These are phyloP conservation scores for Gossypium australe DNA, from an alignment of 345 rosid species.

Conservation along the genomic window DNA sequence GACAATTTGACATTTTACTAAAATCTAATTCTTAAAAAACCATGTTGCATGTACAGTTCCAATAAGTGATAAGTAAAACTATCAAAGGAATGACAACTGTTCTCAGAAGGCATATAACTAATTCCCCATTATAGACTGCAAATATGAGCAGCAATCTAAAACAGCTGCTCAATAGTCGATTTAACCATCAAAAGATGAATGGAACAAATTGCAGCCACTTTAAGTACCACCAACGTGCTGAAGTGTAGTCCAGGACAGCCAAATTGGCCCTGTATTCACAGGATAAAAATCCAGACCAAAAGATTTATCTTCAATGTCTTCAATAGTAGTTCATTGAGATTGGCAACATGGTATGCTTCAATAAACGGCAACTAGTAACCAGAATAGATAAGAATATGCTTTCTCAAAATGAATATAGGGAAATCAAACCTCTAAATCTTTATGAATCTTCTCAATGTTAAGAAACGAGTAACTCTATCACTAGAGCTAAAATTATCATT, in stretches of 20 bases:
- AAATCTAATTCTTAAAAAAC: background rate
- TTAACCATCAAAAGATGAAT: background rate
- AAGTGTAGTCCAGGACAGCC: background rate
- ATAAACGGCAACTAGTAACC: background rate
- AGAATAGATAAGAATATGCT: background rate
- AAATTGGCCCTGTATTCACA: background rate
- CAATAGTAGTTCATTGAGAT: conserved; percentile 3
- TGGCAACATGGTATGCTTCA: background rate
- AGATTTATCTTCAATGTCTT: background rate
- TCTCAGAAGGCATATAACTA: background rate
- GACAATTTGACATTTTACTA: background rate
- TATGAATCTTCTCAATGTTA: background rate
- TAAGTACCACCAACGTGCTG: background rate
- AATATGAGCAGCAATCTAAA: background rate
- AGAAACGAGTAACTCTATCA: background rate
- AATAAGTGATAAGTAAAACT: background rate
- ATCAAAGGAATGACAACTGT: background rate
- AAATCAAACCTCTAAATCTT: background rate
- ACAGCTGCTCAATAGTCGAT: background rate
- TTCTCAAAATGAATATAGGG: background rate
- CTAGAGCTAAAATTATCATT: background rate
- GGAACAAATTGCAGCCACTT: background rate
- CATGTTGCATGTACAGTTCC: background rate
- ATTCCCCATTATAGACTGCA: background rate
- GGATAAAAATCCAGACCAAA: background rate